phyloP scores from a whole-genome alignment of 2,329 filamentous ascomycete genomes.

The Fusarium xylarioides region DNA sequence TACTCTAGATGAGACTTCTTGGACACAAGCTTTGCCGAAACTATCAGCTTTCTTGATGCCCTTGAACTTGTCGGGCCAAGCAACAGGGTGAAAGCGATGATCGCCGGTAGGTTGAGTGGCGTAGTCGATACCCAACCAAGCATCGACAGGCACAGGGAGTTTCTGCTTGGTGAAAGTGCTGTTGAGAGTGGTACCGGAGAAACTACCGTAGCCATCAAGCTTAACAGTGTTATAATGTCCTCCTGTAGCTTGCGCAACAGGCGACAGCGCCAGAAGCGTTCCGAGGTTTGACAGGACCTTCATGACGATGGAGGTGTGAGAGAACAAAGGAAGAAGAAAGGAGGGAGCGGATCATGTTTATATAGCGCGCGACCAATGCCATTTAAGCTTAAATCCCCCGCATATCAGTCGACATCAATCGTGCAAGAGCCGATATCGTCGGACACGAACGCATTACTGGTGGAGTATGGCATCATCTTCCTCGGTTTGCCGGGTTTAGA shows the following conservation, averaged over 20 bases:
- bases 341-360: neutral
- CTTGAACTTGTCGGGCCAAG: slow-evolving; percentile 52
- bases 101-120: slow-evolving; percentile 53
- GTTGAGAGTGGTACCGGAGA: slow-evolving; percentile 33
- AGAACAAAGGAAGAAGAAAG: fast-evolving
- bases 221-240: slow-evolving; percentile 17
- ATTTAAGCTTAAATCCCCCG: neutral
- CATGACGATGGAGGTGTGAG: slow-evolving; percentile 3
- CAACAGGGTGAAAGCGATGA: slow-evolving; percentile 52
- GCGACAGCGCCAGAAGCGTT: slow-evolving; percentile 21
- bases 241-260: neutral
- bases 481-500: neutral
- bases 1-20: slow-evolving; percentile 42
- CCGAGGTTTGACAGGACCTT: slow-evolving; percentile 21
- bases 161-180: slow-evolving; percentile 20
- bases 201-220: slow-evolving; percentile 32
- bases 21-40: slow-evolving; percentile 55
- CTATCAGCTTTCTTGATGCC: slow-evolving; percentile 49
- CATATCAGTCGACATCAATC: neutral
- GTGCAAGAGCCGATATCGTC: neutral
- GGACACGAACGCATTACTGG: neutral
- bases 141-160: slow-evolving; percentile 48
- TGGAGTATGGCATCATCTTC: slow-evolving; percentile 15
- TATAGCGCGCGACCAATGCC: neutral
- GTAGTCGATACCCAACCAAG: slow-evolving; percentile 60